Evolutionary conservation across 345 rosid species (phyloP).

Genomic region (Carallia pectinifolia): DNA sequence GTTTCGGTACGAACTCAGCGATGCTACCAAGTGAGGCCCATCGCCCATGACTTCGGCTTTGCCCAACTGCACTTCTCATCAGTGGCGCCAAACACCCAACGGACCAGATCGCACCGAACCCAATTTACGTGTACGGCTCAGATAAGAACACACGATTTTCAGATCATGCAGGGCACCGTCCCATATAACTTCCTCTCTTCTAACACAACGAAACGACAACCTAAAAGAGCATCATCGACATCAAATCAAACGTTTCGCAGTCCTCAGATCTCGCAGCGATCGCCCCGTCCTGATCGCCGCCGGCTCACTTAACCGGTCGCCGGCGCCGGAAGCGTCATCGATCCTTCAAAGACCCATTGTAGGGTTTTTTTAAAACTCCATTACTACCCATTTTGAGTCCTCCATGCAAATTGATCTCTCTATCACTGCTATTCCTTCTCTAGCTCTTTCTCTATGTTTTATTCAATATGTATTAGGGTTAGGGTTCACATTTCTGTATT

Average conservation of each 20-base stretch:
- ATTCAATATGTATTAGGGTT: neutral
- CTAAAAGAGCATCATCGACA: neutral
- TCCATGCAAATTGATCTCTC: neutral
- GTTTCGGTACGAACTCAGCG: neutral
- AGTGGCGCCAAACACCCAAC: too few species aligned
- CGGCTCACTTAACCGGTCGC: slow-evolving; percentile 19
- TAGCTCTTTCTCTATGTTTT: neutral
- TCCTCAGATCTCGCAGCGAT: slow-evolving; percentile 34
- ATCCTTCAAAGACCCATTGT: slow-evolving; percentile 11
- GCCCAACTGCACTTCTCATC: neutral
- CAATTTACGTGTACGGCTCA: neutral
- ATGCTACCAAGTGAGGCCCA: neutral
- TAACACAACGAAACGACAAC: neutral
- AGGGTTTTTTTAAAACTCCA: neutral
- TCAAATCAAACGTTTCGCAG: neutral
- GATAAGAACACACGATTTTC: neutral
- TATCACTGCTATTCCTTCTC: neutral
- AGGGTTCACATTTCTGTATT: neutral
- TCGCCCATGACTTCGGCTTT: neutral
- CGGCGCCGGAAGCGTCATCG: slow-evolving; percentile 1
- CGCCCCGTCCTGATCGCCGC: slow-evolving; percentile 24
- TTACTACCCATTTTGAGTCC: too few species aligned
- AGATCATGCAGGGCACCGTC: neutral
- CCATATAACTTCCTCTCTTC: neutral
- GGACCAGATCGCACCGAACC: neutral